A percentile compares a stretch with the other conserved stretches of the same genome.
Conservation (phyloP, 495 filamentous ascomycete species). For the Pseudotulostoma volvatum region DNA sequence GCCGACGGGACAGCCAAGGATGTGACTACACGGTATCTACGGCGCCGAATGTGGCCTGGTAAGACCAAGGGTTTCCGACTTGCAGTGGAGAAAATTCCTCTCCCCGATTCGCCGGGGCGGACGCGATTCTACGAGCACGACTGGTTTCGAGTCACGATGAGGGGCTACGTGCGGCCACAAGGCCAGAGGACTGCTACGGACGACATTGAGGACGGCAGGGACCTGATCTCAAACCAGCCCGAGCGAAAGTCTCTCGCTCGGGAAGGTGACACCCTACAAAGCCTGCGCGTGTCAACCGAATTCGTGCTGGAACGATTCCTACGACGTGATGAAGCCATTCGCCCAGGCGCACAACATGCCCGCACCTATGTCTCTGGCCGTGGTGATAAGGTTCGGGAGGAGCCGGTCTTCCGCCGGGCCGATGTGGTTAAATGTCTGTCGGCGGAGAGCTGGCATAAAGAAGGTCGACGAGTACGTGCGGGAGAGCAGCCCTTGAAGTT, state of each 20-base stretch:
- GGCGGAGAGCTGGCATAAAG: constrained; percentile 95
- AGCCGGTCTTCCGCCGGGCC: constrained; percentile 63
- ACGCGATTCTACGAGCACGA: constrained; percentile 56
- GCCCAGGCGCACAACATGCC: constrained; percentile 49
- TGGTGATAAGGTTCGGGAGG: constrained; percentile 47
- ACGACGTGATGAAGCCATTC: constrained; percentile 79
- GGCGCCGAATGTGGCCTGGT: constrained; percentile 66
- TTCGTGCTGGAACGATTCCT: constrained; percentile 79
- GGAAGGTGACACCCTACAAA: constrained; percentile 65
- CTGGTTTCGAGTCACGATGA: constrained; percentile 74
- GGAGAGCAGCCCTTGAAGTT: constrained; percentile 66
- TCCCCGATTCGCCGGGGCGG: constrained; percentile 58
- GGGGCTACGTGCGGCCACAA: constrained; percentile 46
- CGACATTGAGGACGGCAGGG: constrained; percentile 57
- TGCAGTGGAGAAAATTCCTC: constrained; percentile 55
- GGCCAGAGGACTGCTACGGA: constrained; percentile 51
- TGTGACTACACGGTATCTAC: constrained; percentile 84
- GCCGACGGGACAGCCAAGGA: constrained; percentile 83
- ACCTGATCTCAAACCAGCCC: constrained; percentile 52
- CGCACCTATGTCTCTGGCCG: constrained; percentile 57
- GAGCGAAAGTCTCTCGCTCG: constrained; percentile 53
- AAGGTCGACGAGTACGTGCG: constrained; percentile 58
- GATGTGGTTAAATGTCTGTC: constrained; percentile 77
- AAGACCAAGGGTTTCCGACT: constrained; percentile 80
- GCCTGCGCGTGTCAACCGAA: constrained; percentile 70